phyloP scores from a whole-genome alignment of 129 eudicot genomes.

The Flaveria trinervia region DNA sequence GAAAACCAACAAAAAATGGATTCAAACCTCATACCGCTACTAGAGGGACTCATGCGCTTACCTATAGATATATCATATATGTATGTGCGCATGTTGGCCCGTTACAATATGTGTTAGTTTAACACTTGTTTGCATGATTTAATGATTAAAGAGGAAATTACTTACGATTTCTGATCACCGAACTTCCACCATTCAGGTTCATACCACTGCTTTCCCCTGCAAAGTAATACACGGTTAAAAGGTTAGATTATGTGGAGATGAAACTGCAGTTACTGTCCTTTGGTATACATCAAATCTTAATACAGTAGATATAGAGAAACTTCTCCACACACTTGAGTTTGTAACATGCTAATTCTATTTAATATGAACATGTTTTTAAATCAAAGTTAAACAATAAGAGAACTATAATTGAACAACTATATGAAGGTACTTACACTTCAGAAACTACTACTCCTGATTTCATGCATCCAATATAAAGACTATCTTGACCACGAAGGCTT shows the following conservation, averaged over 20 bases:
- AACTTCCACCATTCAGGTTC: constrained; percentile 99
- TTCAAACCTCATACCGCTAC: neutral
- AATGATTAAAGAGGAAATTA: constrained; percentile 16
- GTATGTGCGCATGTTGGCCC: neutral
- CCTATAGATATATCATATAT: neutral
- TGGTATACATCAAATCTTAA: neutral
- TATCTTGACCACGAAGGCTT: constrained; percentile 65
- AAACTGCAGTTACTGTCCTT: neutral
- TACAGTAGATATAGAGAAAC: neutral
- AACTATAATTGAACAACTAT: neutral
- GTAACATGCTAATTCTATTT: neutral
- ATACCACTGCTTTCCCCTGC: constrained; percentile 90
- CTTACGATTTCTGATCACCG: constrained; percentile 94
- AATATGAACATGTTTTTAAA: neutral
- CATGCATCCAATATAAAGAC: constrained; percentile 89
- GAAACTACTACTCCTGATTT: constrained; percentile 85
- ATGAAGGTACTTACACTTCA: constrained; percentile 60
- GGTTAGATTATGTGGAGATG: neutral
- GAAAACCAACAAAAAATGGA: neutral
- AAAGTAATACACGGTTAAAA: constrained; percentile 21
- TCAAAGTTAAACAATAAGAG: neutral
- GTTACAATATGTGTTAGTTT: neutral
- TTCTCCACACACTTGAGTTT: neutral
- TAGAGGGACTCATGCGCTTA: too few species aligned
- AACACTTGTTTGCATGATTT: neutral